phyloP scores from a whole-genome alignment of 2,329 filamentous ascomycete species.

The Aspergillus tanneri region DNA sequence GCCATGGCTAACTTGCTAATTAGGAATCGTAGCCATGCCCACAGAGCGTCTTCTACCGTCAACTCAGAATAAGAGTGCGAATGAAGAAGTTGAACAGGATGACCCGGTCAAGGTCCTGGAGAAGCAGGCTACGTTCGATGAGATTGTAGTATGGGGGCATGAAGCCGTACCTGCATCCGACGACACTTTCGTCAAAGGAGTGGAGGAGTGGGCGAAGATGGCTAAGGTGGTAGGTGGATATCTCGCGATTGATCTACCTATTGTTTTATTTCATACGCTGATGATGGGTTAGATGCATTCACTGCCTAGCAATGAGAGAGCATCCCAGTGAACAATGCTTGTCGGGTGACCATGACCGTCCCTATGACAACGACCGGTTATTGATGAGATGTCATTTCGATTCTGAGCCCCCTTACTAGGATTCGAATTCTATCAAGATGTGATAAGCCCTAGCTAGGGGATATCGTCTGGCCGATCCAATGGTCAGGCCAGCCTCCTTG shows the following conservation, averaged over 20 bases:
- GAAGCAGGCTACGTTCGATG: conserved; percentile 67
- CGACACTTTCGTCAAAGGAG: conserved; percentile 70
- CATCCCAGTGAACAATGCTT: conserved; percentile 17
- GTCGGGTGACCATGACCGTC: not conserved
- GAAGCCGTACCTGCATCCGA: conserved; percentile 63
- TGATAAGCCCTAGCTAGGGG: no score
- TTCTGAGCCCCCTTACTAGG: no score
- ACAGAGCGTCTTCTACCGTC: conserved; percentile 39
- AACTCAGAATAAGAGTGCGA: conserved; percentile 42
- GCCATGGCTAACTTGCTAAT: not conserved
- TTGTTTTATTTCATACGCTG: conserved; percentile 4
- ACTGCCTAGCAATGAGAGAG: conserved; percentile 10
- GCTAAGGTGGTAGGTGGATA: conserved; percentile 60
- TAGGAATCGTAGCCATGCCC: conserved; percentile 59
- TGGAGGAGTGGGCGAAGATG: conserved; percentile 78
- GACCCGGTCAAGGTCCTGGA: conserved; percentile 60
- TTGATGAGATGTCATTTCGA: no score
- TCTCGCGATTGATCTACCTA: not conserved
- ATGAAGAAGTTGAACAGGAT: conserved; percentile 46
- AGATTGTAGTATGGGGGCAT: conserved; percentile 81
- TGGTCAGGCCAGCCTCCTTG: no score
- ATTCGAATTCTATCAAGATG: no score
- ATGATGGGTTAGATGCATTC: conserved; percentile 30
- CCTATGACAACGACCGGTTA: not conserved
- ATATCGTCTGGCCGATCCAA: no score